Evolutionary conservation across 768 basidiomycete genomes (phyloP), one percentile per base, ranked within the genome.

Genomic region (Panellus pusillus): DNA sequence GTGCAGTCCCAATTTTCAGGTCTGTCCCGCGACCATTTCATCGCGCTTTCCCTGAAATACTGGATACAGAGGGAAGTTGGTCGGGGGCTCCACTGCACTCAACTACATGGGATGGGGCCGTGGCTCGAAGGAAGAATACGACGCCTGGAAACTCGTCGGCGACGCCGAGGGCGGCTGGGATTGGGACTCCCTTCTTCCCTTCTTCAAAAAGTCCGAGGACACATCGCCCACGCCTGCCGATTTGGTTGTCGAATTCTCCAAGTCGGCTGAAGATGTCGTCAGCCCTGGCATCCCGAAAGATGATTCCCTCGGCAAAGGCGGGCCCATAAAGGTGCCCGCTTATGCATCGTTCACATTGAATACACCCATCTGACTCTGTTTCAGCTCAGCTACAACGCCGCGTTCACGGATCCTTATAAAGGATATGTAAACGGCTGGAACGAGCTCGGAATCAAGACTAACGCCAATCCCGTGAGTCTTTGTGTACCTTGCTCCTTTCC

Each of bases 61-160:
- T 35, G 2, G 6, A 29, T 6, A 15, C 45, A 54, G 52, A 31
- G 52, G 52, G 6, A 54, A 54, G 15, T 12, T 47, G 1, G 32
- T 54, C 14, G 52, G 52, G 2, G 52, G 52, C 13, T 37, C 46
- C 4, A 37, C 46, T 3, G 52, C 46, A 4, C 31, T 54, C 5
- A 54, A 54, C 44, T 48, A 37, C n/a, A 28, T 48, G 52, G 52
- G 8, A 9, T 54, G 46, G 52, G 46, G 43, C 17, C 52, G 52
- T 24, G 52, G 40, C 19, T 54, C 52, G 2, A 37, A 29, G 24
- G 45, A 54, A 19, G 46, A 54, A 36, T 54, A 54, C 39, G 52
- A 54, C 18, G 52, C 52, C 15, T 54, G 52, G 52, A 35, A 37
- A 12, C 6, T 29, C 1, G 8, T 54, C 4, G 18, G 24, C 11